phyloP scores from a whole-genome alignment of 2,329 filamentous ascomycete genomes.

The Xylaria sp. region DNA sequence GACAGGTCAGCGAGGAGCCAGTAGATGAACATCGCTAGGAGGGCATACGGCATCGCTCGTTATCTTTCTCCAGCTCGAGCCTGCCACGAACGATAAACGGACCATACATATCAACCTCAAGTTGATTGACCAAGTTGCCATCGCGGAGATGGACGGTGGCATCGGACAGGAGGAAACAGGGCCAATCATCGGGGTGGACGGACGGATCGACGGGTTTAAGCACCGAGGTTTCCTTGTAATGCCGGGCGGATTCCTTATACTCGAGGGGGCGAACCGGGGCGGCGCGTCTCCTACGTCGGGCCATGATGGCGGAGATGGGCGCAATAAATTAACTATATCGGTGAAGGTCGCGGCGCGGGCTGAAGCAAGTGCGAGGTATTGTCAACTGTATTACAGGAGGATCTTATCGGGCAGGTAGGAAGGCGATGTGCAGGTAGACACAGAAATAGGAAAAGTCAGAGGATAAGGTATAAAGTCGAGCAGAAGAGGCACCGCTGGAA shows the following conservation, averaged over 20 bases:
- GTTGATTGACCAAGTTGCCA: conserved; percentile 68
- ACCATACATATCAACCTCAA: conserved; percentile 68
- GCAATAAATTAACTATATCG: neutral
- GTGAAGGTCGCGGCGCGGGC: neutral
- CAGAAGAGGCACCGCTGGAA: neutral
- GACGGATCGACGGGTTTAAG: conserved; percentile 52
- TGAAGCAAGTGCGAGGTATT: conserved; percentile 3
- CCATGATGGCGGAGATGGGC: conserved; percentile 48
- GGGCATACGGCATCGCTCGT: conserved; percentile 53
- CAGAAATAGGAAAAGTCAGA: neutral
- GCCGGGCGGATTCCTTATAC: conserved; percentile 51
- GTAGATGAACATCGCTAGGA: conserved; percentile 1
- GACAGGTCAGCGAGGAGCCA: conserved; percentile 8
- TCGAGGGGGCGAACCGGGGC: conserved; percentile 59
- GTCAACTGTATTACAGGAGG: neutral
- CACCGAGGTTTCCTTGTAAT: conserved; percentile 51
- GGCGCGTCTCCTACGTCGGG: conserved; percentile 53
- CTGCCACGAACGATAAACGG: conserved; percentile 71
- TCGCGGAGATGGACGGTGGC: conserved; percentile 68
- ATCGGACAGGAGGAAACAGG: conserved; percentile 70
- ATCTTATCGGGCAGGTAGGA: neutral
- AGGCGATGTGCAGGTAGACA: neutral
- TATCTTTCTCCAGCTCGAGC: conserved; percentile 62
- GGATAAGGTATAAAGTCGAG: too few species aligned
- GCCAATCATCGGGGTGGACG: conserved; percentile 63